Conservation (phyloP, 2,329 filamentous ascomycete species). For the Rhexocercosporidium sp. region DNA sequence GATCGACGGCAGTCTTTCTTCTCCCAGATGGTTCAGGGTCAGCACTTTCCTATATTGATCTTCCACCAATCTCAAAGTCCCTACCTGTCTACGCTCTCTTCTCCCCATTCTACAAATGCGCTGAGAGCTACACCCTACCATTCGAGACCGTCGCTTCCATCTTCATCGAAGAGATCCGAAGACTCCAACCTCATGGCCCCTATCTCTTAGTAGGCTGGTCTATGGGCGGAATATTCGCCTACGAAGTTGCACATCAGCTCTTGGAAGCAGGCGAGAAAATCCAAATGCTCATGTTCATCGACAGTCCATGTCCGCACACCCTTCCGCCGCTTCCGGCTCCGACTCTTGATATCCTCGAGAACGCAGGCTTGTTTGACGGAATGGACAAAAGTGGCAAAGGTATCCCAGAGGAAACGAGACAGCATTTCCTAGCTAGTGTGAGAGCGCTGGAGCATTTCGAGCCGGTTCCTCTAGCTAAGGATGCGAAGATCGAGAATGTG, state of each 20-base stretch:
- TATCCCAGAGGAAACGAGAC: conserved; percentile 9
- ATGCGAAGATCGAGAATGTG: conserved; percentile 1
- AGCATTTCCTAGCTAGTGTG: conserved; percentile 20
- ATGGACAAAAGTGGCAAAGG: conserved; percentile 14
- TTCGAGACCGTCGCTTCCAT: conserved; percentile 1
- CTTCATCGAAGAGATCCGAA: conserved; percentile 30
- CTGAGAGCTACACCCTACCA: not conserved
- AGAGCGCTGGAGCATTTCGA: conserved; percentile 13
- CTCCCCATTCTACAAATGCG: conserved; percentile 32
- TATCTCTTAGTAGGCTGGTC: conserved; percentile 47
- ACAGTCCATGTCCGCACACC: conserved; percentile 21
- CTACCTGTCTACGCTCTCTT: conserved; percentile 36
- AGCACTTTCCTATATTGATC: conserved; percentile 33
- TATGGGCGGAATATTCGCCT: conserved; percentile 45
- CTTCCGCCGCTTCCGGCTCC: conserved; percentile 10
- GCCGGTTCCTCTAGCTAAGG: conserved; percentile 2
- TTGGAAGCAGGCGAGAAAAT: conserved; percentile 28
- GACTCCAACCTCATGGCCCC: conserved; percentile 44
- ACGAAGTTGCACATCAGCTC: conserved; percentile 42
- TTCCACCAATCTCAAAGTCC: conserved; percentile 28
- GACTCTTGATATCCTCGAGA: conserved; percentile 15
- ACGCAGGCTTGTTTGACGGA: conserved; percentile 13
- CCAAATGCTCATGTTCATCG: conserved; percentile 27
- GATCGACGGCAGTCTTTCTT: conserved; percentile 31
- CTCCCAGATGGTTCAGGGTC: conserved; percentile 36